Evolutionary conservation across 495 filamentous ascomycete genomes (phyloP), one percentile per base, ranked within the genome.

Genomic region (Trichoderma reesei): DNA sequence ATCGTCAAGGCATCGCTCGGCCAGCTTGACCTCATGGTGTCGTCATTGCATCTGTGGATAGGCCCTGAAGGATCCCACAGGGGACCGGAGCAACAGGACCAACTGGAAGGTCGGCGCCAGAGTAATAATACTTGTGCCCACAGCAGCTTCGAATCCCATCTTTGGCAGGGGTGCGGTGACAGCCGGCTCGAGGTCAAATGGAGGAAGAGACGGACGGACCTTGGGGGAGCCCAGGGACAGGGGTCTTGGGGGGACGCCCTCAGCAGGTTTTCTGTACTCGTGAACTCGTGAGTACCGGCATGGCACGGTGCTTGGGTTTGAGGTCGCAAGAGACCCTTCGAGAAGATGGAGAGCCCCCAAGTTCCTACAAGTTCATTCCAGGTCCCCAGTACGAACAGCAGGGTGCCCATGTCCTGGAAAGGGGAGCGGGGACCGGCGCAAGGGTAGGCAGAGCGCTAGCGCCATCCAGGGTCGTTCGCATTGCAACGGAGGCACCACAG

Each of bases 401-500:
- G 2, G 46, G 18, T 13, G 46, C n/a, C 46, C 41, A 42, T 11
- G 42, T n/a, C 5, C 42, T 46, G 42, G 13, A 18, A 31, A 10
- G 48, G 48, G 16, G 7, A 31, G 33, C 48, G 48, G 48, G 8
- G 48, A 56, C 48, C 48, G 33, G 48, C 48, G 48, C 18, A 56
- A 56, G 48, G 48, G 48, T 20, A 33, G 20, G 48, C 18, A 16
- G 9, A 56, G 16, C 26, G 48, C 48, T 56, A 56, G 48, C 48
- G 48, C 48, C 48, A 56, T 56, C 48, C 48, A 56, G 48, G 48
- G 48, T 56, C 48, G 48, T 56, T 56, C 48, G 48, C 48, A 56
- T 26, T 56, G 48, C 48, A 56, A 56, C 16, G 48, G 48, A 56
- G 42, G 18, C 38, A 33, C 18, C 48, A 56, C 11, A 16, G 18